Conservation (phyloP, 2,329 filamentous ascomycete genomes). For the Aspergillus cejpii region DNA sequence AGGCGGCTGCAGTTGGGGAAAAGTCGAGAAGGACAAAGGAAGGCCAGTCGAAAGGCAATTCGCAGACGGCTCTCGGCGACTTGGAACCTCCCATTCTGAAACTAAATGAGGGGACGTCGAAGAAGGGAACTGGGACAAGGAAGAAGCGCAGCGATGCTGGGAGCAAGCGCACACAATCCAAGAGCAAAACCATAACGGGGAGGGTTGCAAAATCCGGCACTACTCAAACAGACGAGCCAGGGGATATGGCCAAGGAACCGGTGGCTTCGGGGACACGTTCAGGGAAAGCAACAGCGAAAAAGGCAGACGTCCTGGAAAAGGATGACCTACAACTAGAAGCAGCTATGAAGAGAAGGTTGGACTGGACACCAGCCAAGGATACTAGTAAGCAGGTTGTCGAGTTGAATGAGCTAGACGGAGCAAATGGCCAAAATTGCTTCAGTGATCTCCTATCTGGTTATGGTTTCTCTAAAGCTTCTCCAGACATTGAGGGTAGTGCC, state of each 20-base stretch:
- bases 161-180: conserved; percentile 20
- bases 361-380: conserved; percentile 62
- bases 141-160: conserved; percentile 20
- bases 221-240: conserved; percentile 9
- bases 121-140: conserved; percentile 19
- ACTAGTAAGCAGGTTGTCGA: conserved; percentile 27
- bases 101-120: conserved; percentile 12
- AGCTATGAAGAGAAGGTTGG: conserved; percentile 51
- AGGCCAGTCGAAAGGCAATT: conserved; percentile 10
- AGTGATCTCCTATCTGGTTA: conserved; percentile 37
- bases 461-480: conserved; percentile 29
- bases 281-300: conserved; percentile 4
- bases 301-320: conserved; percentile 15
- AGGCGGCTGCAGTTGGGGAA: conserved; percentile 3
- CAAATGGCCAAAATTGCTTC: conserved; percentile 22
- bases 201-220: conserved; percentile 31
- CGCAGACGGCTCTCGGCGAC: conserved; percentile 1
- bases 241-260: conserved; percentile 8
- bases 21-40: conserved; percentile 12
- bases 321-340: conserved; percentile 30
- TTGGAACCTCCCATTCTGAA: conserved; percentile 4
- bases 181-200: conserved; percentile 32
- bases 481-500: conserved; percentile 10
- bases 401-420: conserved; percentile 7
- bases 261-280: conserved; percentile 1